Evolutionary conservation across 768 basidiomycete species (phyloP), one percentile per base, ranked within the genome.

Genomic region (Ramaria rubella): DNA sequence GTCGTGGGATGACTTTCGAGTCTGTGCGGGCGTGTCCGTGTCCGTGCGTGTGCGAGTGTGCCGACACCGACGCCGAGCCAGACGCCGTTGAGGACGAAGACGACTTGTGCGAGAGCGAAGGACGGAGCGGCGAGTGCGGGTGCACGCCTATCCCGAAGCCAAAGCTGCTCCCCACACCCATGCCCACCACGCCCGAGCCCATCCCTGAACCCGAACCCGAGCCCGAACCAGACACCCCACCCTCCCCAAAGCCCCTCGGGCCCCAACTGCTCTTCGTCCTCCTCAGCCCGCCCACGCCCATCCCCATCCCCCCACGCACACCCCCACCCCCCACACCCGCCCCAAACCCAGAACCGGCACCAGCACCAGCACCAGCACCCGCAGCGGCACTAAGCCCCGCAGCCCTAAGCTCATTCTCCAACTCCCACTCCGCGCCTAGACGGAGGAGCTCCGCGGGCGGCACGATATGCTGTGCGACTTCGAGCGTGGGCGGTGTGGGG

Each of bases 361-460:
- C 11, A 38, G 36, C 11, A 38, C 11, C 11, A 11, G 36, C 11
- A n/a, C 11, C n/a, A 38, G n/a, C 11, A n/a, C n/a, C n/a, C 36
- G 36, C 36, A 38, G 36, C 36, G n/a, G 36, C 36, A n/a, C 36
- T 11, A n/a, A n/a, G n/a, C n/a, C n/a, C n/a, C 11, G 36, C 36
- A 30, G 12, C 24, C 46, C 29, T 45, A 9, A 14, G 17, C 46
- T 48, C 46, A 26, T 27, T 48, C 33, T 51, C 49, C 24, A 29
- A 4, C 33, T 51, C 49, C 49, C 49, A 51, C 24, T 7, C 31
- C 6, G 33, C 33, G 49, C 49, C 49, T 6, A 51, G 49, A 8
- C 49, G 49, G 4, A 51, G 49, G 11, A 51, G 49, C 33, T 51
- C 49, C 21, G 49, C 49, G 24, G 49, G 49, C 30, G 49, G 49